Percentiles rank a stretch among this genome's conserved stretches.
phyloP scores from a whole-genome alignment of 306 rosid species.

The Canavalia gladiata region DNA sequence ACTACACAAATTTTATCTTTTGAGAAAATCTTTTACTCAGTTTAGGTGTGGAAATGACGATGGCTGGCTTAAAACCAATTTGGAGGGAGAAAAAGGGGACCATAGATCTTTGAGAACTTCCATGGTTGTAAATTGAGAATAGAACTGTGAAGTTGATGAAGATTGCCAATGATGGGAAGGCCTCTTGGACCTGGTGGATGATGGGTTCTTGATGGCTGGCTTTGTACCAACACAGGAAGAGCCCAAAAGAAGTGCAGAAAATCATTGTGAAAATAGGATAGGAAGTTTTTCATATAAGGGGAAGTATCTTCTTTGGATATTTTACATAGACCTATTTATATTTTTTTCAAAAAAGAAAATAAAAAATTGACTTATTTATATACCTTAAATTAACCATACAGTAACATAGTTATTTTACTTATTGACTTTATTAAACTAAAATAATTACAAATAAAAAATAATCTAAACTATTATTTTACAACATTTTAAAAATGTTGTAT shows the following conservation, averaged over 20 bases:
- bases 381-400: too few species aligned
- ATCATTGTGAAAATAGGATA: background rate
- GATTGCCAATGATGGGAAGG: slow-evolving; percentile 40
- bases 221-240: background rate
- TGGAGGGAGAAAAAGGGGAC: slow-evolving; percentile 26
- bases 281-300: too few species aligned
- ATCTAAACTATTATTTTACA: too few species aligned
- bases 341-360: too few species aligned
- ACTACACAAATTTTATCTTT: background rate
- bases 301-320: too few species aligned
- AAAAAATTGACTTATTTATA: too few species aligned
- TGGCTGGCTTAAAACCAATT: slow-evolving; percentile 25
- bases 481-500: too few species aligned
- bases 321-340: too few species aligned
- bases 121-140: slow-evolving; percentile 1
- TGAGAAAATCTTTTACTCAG: slow-evolving; percentile 4
- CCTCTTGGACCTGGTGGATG: slow-evolving; percentile 38
- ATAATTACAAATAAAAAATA: too few species aligned
- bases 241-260: background rate
- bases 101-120: slow-evolving; percentile 23
- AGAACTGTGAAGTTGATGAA: slow-evolving; percentile 20
- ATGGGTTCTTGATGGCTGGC: background rate
- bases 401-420: too few species aligned
- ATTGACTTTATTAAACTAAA: too few species aligned
- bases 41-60: slow-evolving; percentile 24